A percentile compares a stretch with the other conserved stretches of the same genome.
These are phyloP conservation scores for Aquanectria penicillioides DNA, from an alignment of 2,329 filamentous ascomycete species.

Conservation along the genomic window DNA sequence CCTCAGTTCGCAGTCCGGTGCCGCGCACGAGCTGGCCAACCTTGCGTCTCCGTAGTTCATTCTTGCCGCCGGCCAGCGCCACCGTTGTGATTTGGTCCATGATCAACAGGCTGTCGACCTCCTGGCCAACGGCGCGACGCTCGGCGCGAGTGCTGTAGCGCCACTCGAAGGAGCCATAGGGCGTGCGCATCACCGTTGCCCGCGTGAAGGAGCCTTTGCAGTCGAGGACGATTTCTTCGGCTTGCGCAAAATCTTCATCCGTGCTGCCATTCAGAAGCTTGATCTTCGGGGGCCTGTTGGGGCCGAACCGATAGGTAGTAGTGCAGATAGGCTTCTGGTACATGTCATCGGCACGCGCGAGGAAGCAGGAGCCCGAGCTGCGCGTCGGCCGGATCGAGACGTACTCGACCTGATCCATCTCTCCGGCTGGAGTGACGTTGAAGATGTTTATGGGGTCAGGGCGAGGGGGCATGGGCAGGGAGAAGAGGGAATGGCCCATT, in stretches of 20 bases:
- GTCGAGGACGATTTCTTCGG: constrained; percentile 40
- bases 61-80: constrained; percentile 39
- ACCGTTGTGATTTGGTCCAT: constrained; percentile 58
- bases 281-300: constrained; percentile 61
- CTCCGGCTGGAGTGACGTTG: constrained; percentile 51
- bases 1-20: constrained; percentile 50
- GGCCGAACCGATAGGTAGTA: constrained; percentile 68
- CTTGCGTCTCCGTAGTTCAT: constrained; percentile 42
- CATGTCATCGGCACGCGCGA: constrained; percentile 54
- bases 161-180: constrained; percentile 65
- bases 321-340: constrained; percentile 52
- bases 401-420: constrained; percentile 56
- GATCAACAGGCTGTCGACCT: constrained; percentile 56
- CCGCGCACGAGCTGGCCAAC: constrained; percentile 58
- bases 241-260: background rate
- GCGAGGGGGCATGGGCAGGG: constrained; percentile 52
- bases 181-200: constrained; percentile 56
- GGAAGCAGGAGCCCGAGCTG: constrained; percentile 58
- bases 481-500: constrained; percentile 53
- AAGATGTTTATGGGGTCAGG: constrained; percentile 56
- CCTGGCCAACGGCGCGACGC: constrained; percentile 51
- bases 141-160: constrained; percentile 60
- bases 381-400: constrained; percentile 59
- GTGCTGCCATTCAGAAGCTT: constrained; percentile 26
- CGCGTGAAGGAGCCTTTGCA: constrained; percentile 57